Evolutionary conservation across 441 rosid genomes (phyloP).

Genomic region (Arabidopsis hybrid): DNA sequence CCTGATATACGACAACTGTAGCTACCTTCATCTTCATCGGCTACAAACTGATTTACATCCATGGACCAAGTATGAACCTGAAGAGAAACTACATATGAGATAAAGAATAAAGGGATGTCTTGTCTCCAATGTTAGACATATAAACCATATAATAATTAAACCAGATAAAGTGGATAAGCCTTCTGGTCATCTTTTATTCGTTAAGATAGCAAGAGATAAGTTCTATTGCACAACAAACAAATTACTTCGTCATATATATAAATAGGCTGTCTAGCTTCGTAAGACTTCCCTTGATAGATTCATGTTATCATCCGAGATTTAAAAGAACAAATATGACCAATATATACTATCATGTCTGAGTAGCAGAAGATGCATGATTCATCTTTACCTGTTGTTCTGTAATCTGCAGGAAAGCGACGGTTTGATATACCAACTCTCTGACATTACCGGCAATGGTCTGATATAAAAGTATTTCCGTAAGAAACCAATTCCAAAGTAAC

Average conservation of each 20-base stretch:
- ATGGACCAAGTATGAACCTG: constrained; percentile 86
- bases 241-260: constrained; percentile 19
- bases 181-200: background rate
- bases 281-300: constrained; percentile 14
- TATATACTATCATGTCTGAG: constrained; percentile 21
- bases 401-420: constrained; percentile 87
- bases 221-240: constrained; percentile 10
- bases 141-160: background rate
- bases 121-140: constrained; percentile 20
- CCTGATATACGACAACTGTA: constrained; percentile 96
- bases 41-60: constrained; percentile 93
- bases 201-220: constrained; percentile 2
- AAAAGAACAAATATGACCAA: background rate
- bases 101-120: constrained; percentile 21
- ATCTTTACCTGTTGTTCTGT: constrained; percentile 85
- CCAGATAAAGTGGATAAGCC: constrained; percentile 3
- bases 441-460: constrained; percentile 69
- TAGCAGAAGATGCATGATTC: constrained; percentile 32
- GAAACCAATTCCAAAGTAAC: constrained; percentile 16
- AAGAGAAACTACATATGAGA: constrained; percentile 37
- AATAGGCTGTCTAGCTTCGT: background rate
- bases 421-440: constrained; percentile 82
- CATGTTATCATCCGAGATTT: constrained; percentile 12
- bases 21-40: constrained; percentile 93
- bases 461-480: constrained; percentile 32